Evolutionary conservation across 768 basidiomycete species (phyloP).

Genomic region (Collybiopsis confluens): DNA sequence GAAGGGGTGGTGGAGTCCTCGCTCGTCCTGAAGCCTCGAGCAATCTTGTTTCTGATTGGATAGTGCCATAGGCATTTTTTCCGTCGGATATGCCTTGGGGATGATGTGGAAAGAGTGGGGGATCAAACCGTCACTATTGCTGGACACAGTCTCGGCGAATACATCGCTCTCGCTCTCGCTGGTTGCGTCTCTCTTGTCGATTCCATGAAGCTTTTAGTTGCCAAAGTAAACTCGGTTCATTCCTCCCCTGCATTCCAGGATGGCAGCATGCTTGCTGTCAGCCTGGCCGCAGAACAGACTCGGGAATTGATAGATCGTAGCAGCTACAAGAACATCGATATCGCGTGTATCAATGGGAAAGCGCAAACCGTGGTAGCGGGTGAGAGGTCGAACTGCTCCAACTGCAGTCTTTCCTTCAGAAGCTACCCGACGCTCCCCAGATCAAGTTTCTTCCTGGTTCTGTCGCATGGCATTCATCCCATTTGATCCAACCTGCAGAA

Average conservation of each 20-base stretch:
- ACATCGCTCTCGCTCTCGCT: constrained; percentile 2
- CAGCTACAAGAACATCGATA: neutral
- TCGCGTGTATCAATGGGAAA: constrained; percentile 8
- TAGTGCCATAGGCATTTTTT: neutral
- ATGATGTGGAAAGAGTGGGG: constrained; percentile 8
- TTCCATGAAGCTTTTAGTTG: constrained; percentile 2
- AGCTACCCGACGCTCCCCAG: neutral
- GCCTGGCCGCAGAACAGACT: neutral
- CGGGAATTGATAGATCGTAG: neutral
- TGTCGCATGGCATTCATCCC: constrained; percentile 6
- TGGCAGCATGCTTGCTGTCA: neutral
- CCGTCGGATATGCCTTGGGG: constrained; percentile 6
- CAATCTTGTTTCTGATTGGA: neutral
- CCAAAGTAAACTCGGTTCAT: neutral
- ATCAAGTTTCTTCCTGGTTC: constrained; percentile 5
- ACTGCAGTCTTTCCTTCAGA: neutral
- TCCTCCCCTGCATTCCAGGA: neutral
- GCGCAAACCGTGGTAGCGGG: constrained; percentile 3
- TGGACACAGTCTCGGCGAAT: constrained; percentile 10
- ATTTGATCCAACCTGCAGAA: neutral
- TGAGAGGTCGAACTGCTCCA: neutral
- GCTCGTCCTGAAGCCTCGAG: too few relatives aligned
- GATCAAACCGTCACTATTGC: neutral
- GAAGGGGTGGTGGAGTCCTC: neutral
- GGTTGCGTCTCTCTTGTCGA: constrained; percentile 1